phyloP scores from a whole-genome alignment of 495 filamentous ascomycete genomes.

The Hypoxylon rickii region DNA sequence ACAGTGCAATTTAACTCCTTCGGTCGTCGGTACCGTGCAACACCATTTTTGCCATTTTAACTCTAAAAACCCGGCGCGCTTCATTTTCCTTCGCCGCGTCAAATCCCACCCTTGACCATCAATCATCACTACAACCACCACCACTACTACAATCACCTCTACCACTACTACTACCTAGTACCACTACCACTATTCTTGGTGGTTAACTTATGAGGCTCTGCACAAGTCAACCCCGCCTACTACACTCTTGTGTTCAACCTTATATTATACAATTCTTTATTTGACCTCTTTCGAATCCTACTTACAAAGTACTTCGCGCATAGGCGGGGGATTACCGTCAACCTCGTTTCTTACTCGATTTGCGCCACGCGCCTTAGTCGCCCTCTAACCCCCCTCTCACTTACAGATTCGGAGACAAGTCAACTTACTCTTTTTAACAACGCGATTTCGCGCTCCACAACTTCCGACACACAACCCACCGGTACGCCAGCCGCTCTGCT shows the following conservation, averaged over 20 bases:
- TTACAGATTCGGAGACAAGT: background rate
- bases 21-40: too few relatives aligned
- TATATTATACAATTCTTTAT: background rate
- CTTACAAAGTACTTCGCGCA: background rate
- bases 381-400: conserved; percentile 2
- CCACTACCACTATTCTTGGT: too few relatives aligned
- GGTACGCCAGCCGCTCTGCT: conserved; percentile 1
- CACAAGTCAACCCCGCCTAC: conserved; percentile 15
- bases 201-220: conserved; percentile 21
- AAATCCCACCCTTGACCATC: conserved; percentile 33
- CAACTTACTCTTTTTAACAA: background rate
- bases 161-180: background rate
- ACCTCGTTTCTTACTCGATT: background rate
- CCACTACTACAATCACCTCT: conserved; percentile 6
- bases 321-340: background rate
- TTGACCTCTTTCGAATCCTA: background rate
- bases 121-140: too few relatives aligned
- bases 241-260: background rate
- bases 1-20: too few relatives aligned
- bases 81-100: conserved; percentile 26
- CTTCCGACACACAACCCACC: background rate
- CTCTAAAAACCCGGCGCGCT: conserved; percentile 23
- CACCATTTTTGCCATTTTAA: too few relatives aligned
- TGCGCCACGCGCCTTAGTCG: conserved; percentile 5
- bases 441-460: background rate